Base-by-base conservation (phyloP, 192 early-diverging fungal genomes). In the Coemansia furcata region DNA sequence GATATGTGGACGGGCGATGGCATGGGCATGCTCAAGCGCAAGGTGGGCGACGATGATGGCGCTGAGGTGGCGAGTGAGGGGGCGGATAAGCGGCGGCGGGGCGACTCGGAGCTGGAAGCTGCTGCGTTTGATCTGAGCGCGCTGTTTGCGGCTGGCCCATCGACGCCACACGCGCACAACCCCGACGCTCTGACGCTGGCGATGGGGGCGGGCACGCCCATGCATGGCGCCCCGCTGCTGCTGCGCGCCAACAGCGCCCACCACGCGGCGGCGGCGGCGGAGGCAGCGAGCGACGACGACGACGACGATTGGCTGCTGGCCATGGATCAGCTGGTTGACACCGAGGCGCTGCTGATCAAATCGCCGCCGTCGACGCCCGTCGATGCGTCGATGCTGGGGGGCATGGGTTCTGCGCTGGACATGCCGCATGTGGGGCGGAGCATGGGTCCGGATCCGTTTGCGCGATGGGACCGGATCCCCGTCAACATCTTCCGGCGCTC, bases 401-500 rank as follows among this genome's bases (percentile, higher is more conserved):
- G 29, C 29, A 30, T 30, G 14, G 14, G 50, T 5, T 54, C 50
- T 5, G 50, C 23, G 10, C 50, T 54, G 14, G 50, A 54, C 29
- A 54, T 54, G 4, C 17, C 50, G 29, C 50, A 54, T 47, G 6
- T 19, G 4, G 46, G 46, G 2, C 46, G 21, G 46, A 47, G 10
- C 15, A 15, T 30, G 12, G 60, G 66, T 32, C 7, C 65, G 0
- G 78, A 80, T 40, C 63, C 63, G 60, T 72, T 80, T 63, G 66
- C 78, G 3, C 65, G 75, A 29, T 82, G 80, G 80, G 80, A 82
- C 57, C 80, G 80, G 23, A 82, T 82, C 42, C 80, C 80, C 6
- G 69, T 82, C 55, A 82, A 82, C 57, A 82, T 82, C 26, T 82
- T 82, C 72, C 75, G 75, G 42, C 71, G 80, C 1, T 82, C 80